Conservation (phyloP, 208 protist species). For the Leishmania braziliensis region DNA sequence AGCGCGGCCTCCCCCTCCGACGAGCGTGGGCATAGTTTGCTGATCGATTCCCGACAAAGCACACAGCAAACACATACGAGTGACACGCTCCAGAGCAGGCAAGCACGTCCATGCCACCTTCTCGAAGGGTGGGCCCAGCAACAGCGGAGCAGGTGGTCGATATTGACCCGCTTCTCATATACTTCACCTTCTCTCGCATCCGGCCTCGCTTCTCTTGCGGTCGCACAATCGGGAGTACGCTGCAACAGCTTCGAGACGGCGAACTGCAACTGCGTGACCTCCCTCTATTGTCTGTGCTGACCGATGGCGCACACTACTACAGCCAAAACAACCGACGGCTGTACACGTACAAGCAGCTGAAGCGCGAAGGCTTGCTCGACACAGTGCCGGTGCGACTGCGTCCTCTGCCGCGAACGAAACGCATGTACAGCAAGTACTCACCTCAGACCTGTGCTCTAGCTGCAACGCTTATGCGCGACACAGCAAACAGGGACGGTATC, state of each 20-base stretch:
- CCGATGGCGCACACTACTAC: conserved; percentile 60
- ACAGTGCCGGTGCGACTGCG: conserved; percentile 71
- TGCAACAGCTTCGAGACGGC: conserved; percentile 56
- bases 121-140: conserved; percentile 1
- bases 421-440: conserved; percentile 82
- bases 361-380: conserved; percentile 36
- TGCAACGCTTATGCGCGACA: conserved; percentile 73
- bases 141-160: conserved; percentile 31
- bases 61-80: not conserved
- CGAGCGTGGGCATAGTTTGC: not conserved
- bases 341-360: conserved; percentile 85
- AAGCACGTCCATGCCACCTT: not conserved
- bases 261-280: conserved; percentile 62
- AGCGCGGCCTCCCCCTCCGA: not conserved
- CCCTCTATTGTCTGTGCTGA: conserved; percentile 74
- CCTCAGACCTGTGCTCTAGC: conserved; percentile 68
- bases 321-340: conserved; percentile 89
- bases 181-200: conserved; percentile 91
- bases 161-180: conserved; percentile 63
- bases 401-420: conserved; percentile 59
- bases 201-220: conserved; percentile 84
- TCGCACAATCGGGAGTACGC: conserved; percentile 73
- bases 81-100: not conserved
- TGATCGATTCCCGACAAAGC: not conserved
- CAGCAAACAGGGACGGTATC: conserved; percentile 3